Conservation (phyloP, 2,329 filamentous ascomycete species). For the Nigrograna mackinnonii region DNA sequence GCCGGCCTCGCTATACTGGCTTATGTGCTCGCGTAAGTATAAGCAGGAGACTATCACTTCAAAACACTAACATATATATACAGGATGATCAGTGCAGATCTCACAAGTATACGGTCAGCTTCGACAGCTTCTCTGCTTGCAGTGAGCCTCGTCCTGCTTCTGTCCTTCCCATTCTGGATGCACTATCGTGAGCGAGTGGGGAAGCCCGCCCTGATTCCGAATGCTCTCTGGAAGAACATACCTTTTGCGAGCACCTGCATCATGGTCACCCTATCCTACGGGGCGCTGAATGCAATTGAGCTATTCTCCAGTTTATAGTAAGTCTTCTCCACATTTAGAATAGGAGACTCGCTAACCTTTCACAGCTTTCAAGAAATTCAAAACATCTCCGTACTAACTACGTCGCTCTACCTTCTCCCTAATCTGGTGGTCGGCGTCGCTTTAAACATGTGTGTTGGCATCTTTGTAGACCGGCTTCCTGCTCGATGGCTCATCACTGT, state of each 20-base stretch:
- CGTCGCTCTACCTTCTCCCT: constrained; percentile 48
- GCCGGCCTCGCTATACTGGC: constrained; percentile 28
- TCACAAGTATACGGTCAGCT: constrained; percentile 18
- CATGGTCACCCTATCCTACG: constrained; percentile 41
- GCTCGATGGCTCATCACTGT: constrained; percentile 47
- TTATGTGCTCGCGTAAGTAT: constrained; percentile 15
- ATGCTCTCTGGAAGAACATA: constrained; percentile 57
- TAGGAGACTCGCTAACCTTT: no score
- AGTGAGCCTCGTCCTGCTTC: constrained; percentile 24
- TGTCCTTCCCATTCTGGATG: constrained; percentile 35
- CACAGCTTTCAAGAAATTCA: constrained; percentile 47
- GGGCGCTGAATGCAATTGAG: constrained; percentile 41
- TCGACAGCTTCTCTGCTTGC: constrained; percentile 23
- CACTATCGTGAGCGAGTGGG: constrained; percentile 22
- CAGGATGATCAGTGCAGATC: constrained; percentile 5
- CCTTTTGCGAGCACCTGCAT: constrained; percentile 61
- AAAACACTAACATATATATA: not conserved
- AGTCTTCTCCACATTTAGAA: no score
- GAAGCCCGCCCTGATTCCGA: constrained; percentile 28
- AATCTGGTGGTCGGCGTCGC: constrained; percentile 40
- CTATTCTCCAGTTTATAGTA: constrained; percentile 48
- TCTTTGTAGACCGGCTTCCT: constrained; percentile 48
- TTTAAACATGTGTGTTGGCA: constrained; percentile 50
- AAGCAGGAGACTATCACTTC: not conserved
- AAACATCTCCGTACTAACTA: constrained; percentile 28